A percentile compares a stretch with the other conserved stretches of the same genome.
phyloP scores from a whole-genome alignment of 2,329 filamentous ascomycete genomes.

The Arthrobotrys sinensis region DNA sequence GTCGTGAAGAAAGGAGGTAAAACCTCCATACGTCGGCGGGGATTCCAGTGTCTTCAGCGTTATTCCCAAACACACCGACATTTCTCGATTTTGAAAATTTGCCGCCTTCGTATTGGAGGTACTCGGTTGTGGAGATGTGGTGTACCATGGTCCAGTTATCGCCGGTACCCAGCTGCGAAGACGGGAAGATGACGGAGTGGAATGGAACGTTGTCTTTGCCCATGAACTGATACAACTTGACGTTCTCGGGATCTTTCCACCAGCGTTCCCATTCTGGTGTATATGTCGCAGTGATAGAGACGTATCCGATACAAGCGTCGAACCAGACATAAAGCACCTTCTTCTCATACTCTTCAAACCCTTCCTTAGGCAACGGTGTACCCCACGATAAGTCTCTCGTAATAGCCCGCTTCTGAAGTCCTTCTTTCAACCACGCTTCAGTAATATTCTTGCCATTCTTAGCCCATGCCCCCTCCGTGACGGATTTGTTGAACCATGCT shows the following conservation, averaged over 20 bases:
- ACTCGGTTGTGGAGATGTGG: constrained; percentile 90
- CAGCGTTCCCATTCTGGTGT: constrained; percentile 91
- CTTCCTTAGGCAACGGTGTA: constrained; percentile 70
- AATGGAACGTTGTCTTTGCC: constrained; percentile 92
- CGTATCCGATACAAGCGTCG: constrained; percentile 92
- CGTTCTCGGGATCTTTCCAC: constrained; percentile 92
- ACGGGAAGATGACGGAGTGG: constrained; percentile 93
- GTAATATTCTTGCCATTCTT: constrained; percentile 83
- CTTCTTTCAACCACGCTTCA: constrained; percentile 85
- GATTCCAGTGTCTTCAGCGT: constrained; percentile 87
- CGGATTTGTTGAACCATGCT: constrained; percentile 82
- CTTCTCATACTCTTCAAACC: constrained; percentile 73
- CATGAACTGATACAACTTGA: constrained; percentile 94
- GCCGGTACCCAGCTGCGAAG: constrained; percentile 84
- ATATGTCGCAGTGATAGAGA: constrained; percentile 93
- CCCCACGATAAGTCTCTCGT: constrained; percentile 96
- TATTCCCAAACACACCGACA: constrained; percentile 92
- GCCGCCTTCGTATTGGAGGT: constrained; percentile 87
- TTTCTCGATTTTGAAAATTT: constrained; percentile 95
- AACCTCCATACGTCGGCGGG: constrained; percentile 92
- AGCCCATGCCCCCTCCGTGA: constrained; percentile 82
- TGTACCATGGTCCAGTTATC: constrained; percentile 92
- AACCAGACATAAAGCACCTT: constrained; percentile 96
- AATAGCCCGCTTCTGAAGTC: constrained; percentile 87
- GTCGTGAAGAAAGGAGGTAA: constrained; percentile 87